Base-by-base conservation (phyloP, 768 basidiomycete genomes). In the Mycena pura region DNA sequence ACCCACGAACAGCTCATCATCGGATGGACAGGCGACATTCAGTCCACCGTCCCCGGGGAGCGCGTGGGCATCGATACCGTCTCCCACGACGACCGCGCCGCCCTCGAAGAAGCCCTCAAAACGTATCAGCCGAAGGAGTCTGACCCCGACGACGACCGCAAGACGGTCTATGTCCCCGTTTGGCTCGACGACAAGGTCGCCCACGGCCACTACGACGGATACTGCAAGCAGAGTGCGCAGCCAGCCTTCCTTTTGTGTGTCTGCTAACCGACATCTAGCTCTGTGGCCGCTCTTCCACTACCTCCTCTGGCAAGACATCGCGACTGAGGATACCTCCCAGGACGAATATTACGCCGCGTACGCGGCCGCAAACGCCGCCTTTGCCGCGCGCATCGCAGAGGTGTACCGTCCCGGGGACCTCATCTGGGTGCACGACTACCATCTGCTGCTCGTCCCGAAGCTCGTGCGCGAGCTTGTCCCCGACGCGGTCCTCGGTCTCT, bases 271-370 rank as follows among this genome's bases (percentile, higher is more conserved):
- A 50, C 22, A 6, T 5, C 17, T 29, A 96, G 95, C 89, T 36
- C 87, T 99, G 41, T 99, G 96, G 96, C 96, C 96, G 1, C 79
- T 98, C 39, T 97, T 99, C 85, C 97, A 99, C 78, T 99, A 99
- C 73, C 86, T 99, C 57, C 89, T 98, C 55, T 97, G 96, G 92
- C 95, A 96, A 74, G 97, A 99, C 72, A 93, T 95, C 60, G 91
- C 92, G 9, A 90, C 90, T 25, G 93, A 95, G 69, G 91, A 92
- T 67, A 88, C 91, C 1, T 91, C 91, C 4, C 94, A 93, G 27
- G 93, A 95, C 71, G 80, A 85, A 3, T 82, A 92, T 69, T 99
- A 95, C 81, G 82, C 87, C 31, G 84, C 87, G 41, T 96, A 95
- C 77, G 83, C 86, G 65, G 82, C 86, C 49, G 93, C 92, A 55